Percentiles rank a stretch among this genome's conserved stretches.
Evolutionary conservation across 164 flowering plant species (phyloP).

Genomic region (Houttuynia cordata): DNA sequence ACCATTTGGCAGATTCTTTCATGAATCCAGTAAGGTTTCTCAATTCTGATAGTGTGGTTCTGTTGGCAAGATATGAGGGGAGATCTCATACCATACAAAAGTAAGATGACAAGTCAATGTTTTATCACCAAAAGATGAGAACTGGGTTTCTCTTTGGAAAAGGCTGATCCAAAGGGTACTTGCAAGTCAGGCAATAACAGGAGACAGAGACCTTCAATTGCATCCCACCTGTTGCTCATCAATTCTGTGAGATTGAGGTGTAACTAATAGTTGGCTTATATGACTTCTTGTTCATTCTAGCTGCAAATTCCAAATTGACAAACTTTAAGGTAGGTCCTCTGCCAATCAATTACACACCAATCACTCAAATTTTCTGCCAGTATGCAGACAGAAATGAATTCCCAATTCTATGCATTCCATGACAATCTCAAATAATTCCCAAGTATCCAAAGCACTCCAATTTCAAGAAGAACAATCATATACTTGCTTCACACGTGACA

Average conservation of each 20-base stretch:
- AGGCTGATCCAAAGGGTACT: not conserved
- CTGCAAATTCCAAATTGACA: not conserved
- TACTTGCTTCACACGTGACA: not conserved
- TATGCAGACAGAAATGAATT: not conserved
- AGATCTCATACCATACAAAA: not conserved
- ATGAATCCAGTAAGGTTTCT: too few relatives aligned
- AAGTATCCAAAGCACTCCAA: not conserved
- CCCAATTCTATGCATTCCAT: not conserved
- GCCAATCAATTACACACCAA: not conserved
- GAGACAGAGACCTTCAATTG: not conserved
- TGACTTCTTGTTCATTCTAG: not conserved
- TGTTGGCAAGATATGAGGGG: not conserved
- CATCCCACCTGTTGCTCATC: not conserved
- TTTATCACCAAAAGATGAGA: too few relatives aligned
- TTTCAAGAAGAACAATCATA: not conserved
- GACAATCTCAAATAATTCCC: not conserved
- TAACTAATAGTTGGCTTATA: not conserved
- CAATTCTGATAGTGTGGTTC: too few relatives aligned
- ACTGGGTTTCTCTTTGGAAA: not conserved
- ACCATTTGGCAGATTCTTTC: too few relatives aligned
- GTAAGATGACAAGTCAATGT: not conserved
- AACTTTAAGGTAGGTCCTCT: not conserved
- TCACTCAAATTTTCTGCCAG: not conserved
- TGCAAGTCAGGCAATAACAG: not conserved
- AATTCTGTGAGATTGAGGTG: not conserved